Conservation (phyloP, 1,284 basidiomycete species). For the Apiotrichum gracile region DNA sequence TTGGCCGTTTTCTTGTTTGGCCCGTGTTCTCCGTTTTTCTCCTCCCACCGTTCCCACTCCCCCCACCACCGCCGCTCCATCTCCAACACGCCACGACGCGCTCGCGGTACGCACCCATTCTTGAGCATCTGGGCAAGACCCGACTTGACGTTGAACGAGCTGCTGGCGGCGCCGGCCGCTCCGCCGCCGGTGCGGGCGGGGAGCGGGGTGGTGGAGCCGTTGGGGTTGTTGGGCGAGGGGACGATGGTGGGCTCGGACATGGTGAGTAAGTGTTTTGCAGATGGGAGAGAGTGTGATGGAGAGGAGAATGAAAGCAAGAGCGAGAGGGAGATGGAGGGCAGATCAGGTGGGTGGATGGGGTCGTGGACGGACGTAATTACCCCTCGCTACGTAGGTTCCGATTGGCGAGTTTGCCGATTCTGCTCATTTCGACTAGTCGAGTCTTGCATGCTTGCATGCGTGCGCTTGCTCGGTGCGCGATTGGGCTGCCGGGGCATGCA, state of each 20-base stretch:
- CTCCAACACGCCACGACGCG: too few relatives aligned
- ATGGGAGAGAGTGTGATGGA: not conserved
- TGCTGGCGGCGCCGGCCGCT: slow-evolving; percentile 56
- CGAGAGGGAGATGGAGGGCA: not conserved
- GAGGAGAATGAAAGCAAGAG: not conserved
- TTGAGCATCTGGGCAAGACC: slow-evolving; percentile 93
- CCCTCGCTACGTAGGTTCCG: too few relatives aligned
- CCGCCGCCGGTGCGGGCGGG: slow-evolving; percentile 10
- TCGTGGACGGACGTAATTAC: not conserved
- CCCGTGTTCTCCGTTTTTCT: too few relatives aligned
- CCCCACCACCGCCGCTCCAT: not conserved
- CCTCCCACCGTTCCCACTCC: not conserved
- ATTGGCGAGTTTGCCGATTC: too few relatives aligned
- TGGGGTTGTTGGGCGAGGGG: slow-evolving; percentile 1
- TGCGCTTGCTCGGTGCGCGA: too few relatives aligned
- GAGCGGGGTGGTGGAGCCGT: slow-evolving; percentile 12
- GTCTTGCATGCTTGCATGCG: too few relatives aligned
- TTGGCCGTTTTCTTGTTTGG: too few relatives aligned
- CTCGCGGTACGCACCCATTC: slow-evolving; percentile 51
- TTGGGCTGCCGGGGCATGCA: too few relatives aligned
- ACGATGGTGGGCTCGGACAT: slow-evolving; percentile 21
- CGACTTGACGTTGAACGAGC: slow-evolving; percentile 72
- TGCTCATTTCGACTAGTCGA: too few relatives aligned
- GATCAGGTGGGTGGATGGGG: not conserved
- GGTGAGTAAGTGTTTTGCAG: not conserved